Evolutionary conservation across 225 moss, liverwort and hornwort species (phyloP).

Genomic region (Marchantia polymorpha): DNA sequence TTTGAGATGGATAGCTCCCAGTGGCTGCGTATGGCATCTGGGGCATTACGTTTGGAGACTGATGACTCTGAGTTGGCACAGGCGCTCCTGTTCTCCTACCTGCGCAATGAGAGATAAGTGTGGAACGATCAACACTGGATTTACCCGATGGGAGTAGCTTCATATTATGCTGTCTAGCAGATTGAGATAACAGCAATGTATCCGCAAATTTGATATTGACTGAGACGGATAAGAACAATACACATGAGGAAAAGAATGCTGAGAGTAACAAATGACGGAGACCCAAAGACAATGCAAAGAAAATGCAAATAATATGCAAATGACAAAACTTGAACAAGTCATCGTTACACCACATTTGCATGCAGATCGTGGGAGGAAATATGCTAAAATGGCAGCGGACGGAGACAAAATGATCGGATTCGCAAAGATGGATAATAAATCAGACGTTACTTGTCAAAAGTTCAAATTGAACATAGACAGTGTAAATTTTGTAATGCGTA

Average conservation of each 20-base stretch:
- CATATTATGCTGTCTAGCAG: too few species aligned
- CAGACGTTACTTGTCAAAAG: too few species aligned
- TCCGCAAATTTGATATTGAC: too few species aligned
- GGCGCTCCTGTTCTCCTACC: not conserved
- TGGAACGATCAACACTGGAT: not conserved
- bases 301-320: not conserved
- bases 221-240: not conserved
- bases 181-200: too few species aligned
- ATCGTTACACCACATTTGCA: not conserved
- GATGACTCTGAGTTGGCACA: slow-evolving; percentile 6
- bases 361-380: not conserved
- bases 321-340: too few species aligned
- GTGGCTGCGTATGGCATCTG: not conserved
- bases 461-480: too few species aligned
- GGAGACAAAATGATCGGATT: too few species aligned
- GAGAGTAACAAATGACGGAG: not conserved
- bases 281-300: not conserved
- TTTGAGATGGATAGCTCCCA: slow-evolving; percentile 23
- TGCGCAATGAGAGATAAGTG: not conserved
- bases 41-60: slow-evolving; percentile 1
- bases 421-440: too few species aligned
- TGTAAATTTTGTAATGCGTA: too few species aligned
- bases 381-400: not conserved
- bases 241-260: not conserved
- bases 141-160: not conserved